phyloP scores from a whole-genome alignment of 805 yeast genomes.

The Hanseniaspora lachancei region DNA sequence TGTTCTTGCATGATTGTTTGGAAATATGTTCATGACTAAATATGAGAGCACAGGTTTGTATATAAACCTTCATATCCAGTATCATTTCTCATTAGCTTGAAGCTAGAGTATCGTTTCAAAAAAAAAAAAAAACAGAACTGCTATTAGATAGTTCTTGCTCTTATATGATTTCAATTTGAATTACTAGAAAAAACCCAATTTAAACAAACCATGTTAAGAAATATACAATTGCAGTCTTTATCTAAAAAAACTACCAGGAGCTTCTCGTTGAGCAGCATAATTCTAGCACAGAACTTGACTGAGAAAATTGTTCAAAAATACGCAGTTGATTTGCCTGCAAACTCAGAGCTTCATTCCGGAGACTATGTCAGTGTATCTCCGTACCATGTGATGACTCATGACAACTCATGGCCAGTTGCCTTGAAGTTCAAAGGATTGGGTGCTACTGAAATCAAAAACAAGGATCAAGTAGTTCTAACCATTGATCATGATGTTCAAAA shows the following conservation, averaged over 20 bases:
- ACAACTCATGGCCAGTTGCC: constrained; percentile 98
- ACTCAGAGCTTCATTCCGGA: constrained; percentile 69
- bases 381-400: constrained; percentile 98
- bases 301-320: constrained; percentile 91
- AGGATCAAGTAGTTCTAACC: constrained; percentile 87
- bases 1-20: background rate
- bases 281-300: constrained; percentile 58
- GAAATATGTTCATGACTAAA: background rate
- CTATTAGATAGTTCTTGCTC: too few relatives aligned
- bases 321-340: constrained; percentile 72
- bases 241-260: background rate
- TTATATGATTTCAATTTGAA: too few relatives aligned
- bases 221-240: background rate
- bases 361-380: constrained; percentile 93
- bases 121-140: too few relatives aligned
- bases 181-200: background rate
- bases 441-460: constrained; percentile 67
- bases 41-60: background rate
- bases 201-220: background rate
- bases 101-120: too few relatives aligned
- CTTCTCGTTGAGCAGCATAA: background rate
- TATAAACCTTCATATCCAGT: background rate
- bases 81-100: too few relatives aligned
- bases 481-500: constrained; percentile 97
- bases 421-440: constrained; percentile 91